Base-by-base conservation (phyloP, 164 flowering plant genomes). In the Tetrastigma voinierianum region DNA sequence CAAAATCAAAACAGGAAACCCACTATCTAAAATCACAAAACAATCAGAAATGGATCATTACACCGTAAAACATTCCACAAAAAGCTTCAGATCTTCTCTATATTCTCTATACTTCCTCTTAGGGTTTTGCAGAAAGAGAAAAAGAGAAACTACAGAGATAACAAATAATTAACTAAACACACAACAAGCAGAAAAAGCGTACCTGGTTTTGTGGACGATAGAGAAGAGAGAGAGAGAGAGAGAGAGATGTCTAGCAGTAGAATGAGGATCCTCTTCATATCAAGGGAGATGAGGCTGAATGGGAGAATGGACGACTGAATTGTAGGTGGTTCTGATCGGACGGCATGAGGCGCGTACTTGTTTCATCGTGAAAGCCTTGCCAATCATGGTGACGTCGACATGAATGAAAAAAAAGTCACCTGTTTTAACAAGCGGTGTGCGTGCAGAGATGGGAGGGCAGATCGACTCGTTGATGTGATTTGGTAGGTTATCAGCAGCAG, bases 291-390 rank as follows among this genome's bases (percentile, higher is more conserved):
- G 69, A 74, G 78, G 70, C 65, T 46, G 69, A 62, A 68, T 71
- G 78, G 70, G 67, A 9, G 9, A 16, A 76, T 74, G 57, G 55
- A 71, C 74, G 77, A 80, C 8, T 25, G 9, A 43, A 21, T 32
- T 25, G 0, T 1, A 5, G 20, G 0, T 59, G 43, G 53, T 1
- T 20, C 15, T 12, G 53, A 74, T 80, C 78, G 18, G 49, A 80
- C 72, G 74, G 76, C 32, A 43, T 44, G 51, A 60, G 20, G 8
- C 59, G 51, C 3, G 62, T 74, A 49, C 60, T 13, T 60, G 52
- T 53, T 18, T 68, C 47, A 61, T 60, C 77, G 76, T 59, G 67
- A 47, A 63, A 67, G 14, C 56, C 64, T n/a, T n/a, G 21, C 61
- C 67, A 67, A 69, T 60, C 59, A 2, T 43, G 40, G 25, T 59